Base-by-base conservation (phyloP, 2,329 filamentous ascomycete genomes). In the Ophiostoma triangulosporum region DNA sequence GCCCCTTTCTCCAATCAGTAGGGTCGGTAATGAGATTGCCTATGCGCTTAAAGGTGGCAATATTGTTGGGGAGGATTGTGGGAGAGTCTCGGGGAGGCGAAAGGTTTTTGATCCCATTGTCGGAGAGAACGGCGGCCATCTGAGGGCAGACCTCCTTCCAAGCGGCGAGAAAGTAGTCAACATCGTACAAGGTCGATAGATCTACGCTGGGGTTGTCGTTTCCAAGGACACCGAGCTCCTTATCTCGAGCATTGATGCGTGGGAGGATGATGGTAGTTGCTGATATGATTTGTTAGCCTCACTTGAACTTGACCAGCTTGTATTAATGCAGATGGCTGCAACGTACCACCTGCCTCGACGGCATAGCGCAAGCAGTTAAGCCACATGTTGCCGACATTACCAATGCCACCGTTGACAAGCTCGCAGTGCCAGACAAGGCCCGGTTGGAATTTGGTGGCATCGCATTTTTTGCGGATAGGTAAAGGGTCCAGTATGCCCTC, bases 301-400 rank as follows among this genome's bases (percentile, higher is more conserved):
- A 46, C 15, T 46, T 11, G 40, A 26, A 45, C 3, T 4, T 38
- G 20, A 38, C 24, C 43, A 31, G 40, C 40, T 3, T 6, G 20
- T 12, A 31, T 6, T n/a, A 27, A 27, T 9, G 20, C 48, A 29
- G 6, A 27, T 24, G 14, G n/a, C 11, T 12, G 4, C n/a, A 15
- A 32, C 54, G 14, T 29, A 55, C 57, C 55, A 48, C 57, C 57
- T 3, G 57, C 58, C 54, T 68, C 64, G 32, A 70, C 65, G 6
- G 66, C 66, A 52, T 64, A 67, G 51, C 65, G 62, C 7, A 69
- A 53, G 57, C 68, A 70, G 55, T 66, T 66, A 38, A 69, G 58
- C 53, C 67, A 60, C 43, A 65, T 64, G 54, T 67, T 66, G 50
- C 65, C 62, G 9, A 68, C 61, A 46, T 68, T 66, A 7, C 64